These are phyloP conservation scores for Saccharomyces jurei DNA, from an alignment of 805 yeast genomes.

Conservation along the genomic window DNA sequence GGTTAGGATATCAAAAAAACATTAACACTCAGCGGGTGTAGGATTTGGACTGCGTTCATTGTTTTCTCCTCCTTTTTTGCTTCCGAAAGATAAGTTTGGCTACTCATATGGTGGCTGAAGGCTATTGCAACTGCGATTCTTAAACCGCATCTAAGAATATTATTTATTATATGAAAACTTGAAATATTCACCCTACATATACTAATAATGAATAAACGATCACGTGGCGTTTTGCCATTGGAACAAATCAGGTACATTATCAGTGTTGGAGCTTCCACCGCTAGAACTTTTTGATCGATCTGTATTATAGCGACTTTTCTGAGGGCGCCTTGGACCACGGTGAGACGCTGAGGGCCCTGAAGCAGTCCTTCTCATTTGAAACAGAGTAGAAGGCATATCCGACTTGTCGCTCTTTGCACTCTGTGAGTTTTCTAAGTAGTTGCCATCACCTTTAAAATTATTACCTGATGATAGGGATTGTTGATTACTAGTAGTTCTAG, in stretches of 20 bases:
- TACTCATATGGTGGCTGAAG: not conserved
- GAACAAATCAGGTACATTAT: not conserved
- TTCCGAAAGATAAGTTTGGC: not conserved
- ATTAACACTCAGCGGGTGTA: not conserved
- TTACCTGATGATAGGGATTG: not conserved
- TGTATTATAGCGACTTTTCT: not conserved
- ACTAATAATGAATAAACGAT: not conserved
- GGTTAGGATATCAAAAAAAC: not conserved
- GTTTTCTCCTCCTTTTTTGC: not conserved
- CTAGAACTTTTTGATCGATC: not conserved
- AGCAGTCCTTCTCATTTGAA: not conserved
- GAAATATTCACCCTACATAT: not conserved
- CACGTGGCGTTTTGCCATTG: conserved; percentile 8
- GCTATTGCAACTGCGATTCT: not conserved
- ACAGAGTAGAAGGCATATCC: not conserved
- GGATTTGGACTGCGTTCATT: not conserved
- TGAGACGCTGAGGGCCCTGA: not conserved
- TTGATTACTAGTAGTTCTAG: not conserved
- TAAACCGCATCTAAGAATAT: not conserved
- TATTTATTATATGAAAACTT: not conserved
- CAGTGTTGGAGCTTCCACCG: not conserved
- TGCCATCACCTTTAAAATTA: not conserved
- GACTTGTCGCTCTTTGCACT: not conserved
- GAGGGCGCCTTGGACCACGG: not conserved
- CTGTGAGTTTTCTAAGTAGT: not conserved